Conservation (phyloP, 169 alveolate species). For the Plasmodium fragile region DNA sequence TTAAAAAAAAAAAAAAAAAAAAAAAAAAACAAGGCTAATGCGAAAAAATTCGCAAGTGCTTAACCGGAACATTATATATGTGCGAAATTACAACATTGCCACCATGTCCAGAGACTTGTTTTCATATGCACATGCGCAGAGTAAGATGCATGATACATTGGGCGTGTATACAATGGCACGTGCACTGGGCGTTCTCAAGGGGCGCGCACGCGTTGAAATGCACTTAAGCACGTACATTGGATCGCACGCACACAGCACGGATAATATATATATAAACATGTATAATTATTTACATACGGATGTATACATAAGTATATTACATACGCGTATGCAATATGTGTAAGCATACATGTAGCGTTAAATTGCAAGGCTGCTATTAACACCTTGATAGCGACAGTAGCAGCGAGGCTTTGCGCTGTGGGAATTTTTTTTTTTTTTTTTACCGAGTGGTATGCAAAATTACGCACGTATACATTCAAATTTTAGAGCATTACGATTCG, state of each 20-base stretch:
- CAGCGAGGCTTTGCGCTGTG: not conserved
- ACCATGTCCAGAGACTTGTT: not conserved
- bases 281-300: not conserved
- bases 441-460: not conserved
- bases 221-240: not conserved
- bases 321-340: too few relatives aligned
- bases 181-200: not conserved
- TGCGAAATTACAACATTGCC: not conserved
- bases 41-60: not conserved
- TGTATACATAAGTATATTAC: not conserved
- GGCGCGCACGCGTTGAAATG: not conserved
- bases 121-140: not conserved
- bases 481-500: not conserved
- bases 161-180: not conserved
- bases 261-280: not conserved
- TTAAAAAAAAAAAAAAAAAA: not conserved
- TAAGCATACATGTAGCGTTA: constrained; percentile 1
- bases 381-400: not conserved
- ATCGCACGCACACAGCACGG: not conserved
- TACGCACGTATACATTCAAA: not conserved
- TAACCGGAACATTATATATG: not conserved
- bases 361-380: not conserved
- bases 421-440: not conserved
- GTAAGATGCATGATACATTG: not conserved
- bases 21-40: not conserved